Evolutionary conservation across 768 basidiomycete genomes (phyloP), one percentile per base, ranked within the genome.

Genomic region (Trichaptum fuscoviolaceum): DNA sequence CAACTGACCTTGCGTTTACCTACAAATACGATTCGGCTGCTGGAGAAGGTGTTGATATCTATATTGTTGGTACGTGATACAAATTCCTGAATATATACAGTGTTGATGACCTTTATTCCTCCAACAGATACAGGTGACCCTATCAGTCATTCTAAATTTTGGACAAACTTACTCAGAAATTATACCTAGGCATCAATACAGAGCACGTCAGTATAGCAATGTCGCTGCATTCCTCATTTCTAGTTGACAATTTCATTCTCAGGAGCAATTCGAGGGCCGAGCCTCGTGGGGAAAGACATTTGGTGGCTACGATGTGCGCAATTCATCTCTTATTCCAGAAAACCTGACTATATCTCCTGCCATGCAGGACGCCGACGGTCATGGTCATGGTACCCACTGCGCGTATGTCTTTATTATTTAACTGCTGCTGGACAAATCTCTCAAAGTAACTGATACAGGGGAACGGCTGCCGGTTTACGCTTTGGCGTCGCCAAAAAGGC

Each of bases 371-470:
- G 71, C 72, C 52, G 81, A 82, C 69, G 78, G 76, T n/a, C 71
- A 79, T 68, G 81, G 80, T 20, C 81, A 82, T 66, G 82, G 81
- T 24, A 81, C 81, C 36, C 80, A 80, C 69, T 71, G 67, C 58
- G 67, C 72, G 67, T 70, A 23, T 27, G 70, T 70, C n/a, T 1
- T 20, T 7, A 17, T 0, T 12, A 23, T 27, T 35, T 4, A 6
- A 52, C 18, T 17, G 27, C 7, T 15, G n/a, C 26, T 18, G n/a
- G n/a, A n/a, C n/a, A n/a, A n/a, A 5, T 61, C 9, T 15, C 23
- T 12, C 52, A 61, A 26, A 17, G 57, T 9, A 69, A n/a, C 24
- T 34, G 18, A 4, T 69, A 63, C 68, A 76, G 79, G 30, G 80
- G 78, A 23, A 78, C 75, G 61, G 75, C 72, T 7, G 79, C 72